Base-by-base conservation (phyloP, 768 basidiomycete species). In the Naganishia randhawae region DNA sequence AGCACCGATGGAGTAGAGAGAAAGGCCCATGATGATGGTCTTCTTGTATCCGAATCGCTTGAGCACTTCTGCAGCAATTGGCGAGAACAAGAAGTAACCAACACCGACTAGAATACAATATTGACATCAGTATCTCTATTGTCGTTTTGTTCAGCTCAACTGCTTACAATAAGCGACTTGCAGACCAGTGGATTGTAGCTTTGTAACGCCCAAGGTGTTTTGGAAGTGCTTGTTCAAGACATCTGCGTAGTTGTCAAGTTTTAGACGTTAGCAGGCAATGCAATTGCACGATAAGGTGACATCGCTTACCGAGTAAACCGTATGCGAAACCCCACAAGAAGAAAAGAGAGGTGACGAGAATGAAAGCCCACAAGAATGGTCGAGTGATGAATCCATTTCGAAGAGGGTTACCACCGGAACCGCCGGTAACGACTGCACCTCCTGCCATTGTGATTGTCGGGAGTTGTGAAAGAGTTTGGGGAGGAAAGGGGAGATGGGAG, bases 131-230 rank as follows among this genome's bases (percentile, higher is more conserved):
- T 33, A 29, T 50, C 19, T 75, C 71, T 63, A 71, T 73, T 71
- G 74, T 68, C 71, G 73, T 72, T 73, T 68, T 79, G 63, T 73
- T 74, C 69, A 75, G 71, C 69, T n/a, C n/a, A n/a, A n/a, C 77
- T 74, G 71, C 80, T 74, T 64, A 78, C 73, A 88, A 75, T 89
- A 89, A 5, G 88, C 87, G 27, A 89, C 81, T 72, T 90, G 89
- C 66, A 91, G 83, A 70, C 89, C 82, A 7, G 89, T 88, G 64
- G 88, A 89, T 79, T 89, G 85, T 31, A 87, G 82, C 76, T 87
- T 88, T 42, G 82, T 80, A 75, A 91, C 88, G 13, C 82, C 82
- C 74, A 90, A 88, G 42, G 88, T 84, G 2, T 78, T 77, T 81
- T 89, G 88, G 80, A 90, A 90, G 80, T 90, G 88, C 53, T 87